Base-by-base conservation (phyloP, 2,329 filamentous ascomycete species). In the Ceratocystis albifundus region DNA sequence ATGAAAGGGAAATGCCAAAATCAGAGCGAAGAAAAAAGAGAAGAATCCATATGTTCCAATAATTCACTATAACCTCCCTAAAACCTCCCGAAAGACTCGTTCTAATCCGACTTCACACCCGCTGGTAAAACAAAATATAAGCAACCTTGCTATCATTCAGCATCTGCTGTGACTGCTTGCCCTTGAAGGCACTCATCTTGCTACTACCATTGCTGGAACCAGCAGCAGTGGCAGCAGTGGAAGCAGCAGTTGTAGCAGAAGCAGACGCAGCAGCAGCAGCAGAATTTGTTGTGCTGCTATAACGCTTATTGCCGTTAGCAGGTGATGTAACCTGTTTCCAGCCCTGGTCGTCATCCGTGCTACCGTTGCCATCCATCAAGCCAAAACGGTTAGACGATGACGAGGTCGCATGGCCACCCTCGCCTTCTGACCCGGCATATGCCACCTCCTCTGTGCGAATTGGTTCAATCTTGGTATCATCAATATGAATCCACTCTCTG, bases 91-190 rank as follows among this genome's bases (percentile, higher is more conserved):
- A 25, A 20, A 44, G 2, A 36, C 30, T 10, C 28, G 25, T 15
- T 46, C 46, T 41, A 66, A 22, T 62, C 10, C 10, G 32, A 36
- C 32, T 12, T 72, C 70, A 84, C 68, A 94, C 83, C 72, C 85
- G 85, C 78, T 96, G 88, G 76, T 99, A 99, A 77, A 99, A 96
- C 73, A 99, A 78, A 70, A 99, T 84, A 77, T 99, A 99, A 3
- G 94, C 94, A 67, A 96, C 93, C 80, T 96, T 96, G 80, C 93
- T 96, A 75, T 97, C 93, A 76, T 90, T 90, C 73, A 89, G 82
- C 70, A 77, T 83, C 71, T 86, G 85, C 75, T 84, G 80, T 74
- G 79, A 69, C 75, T 84, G 76, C 77, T 84, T 80, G 72, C 80
- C 70, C 78, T 84, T 81, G 77, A 80, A 76, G 76, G 78, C 77